Evolutionary conservation across 2,329 filamentous ascomycete genomes (phyloP).

Genomic region (Penicillium sp.): DNA sequence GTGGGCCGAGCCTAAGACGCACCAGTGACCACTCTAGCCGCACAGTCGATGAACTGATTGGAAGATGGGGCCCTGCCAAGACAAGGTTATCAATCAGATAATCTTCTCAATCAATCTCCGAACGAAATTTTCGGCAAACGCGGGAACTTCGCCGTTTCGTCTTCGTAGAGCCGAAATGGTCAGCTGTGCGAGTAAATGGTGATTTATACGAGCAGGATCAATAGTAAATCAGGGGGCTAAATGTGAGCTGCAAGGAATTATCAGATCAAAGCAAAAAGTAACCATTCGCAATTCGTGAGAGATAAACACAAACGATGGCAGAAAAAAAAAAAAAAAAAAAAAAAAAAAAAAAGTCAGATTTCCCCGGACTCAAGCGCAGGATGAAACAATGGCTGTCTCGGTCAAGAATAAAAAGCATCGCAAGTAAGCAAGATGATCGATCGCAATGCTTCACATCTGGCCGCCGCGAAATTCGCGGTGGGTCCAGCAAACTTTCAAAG

Average conservation of each 20-base stretch:
- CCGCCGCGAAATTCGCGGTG: too few relatives aligned
- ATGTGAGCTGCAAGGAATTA: background rate
- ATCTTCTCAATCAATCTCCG: constrained; percentile 1
- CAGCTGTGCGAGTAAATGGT: background rate
- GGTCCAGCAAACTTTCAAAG: too few relatives aligned
- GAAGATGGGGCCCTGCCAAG: background rate
- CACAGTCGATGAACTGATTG: background rate
- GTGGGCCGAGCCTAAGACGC: background rate
- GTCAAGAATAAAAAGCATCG: too few relatives aligned
- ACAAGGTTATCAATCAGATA: constrained; percentile 6
- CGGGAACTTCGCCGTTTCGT: background rate
- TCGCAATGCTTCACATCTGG: too few relatives aligned
- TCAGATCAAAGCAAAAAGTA: background rate
- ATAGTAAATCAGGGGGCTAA: background rate
- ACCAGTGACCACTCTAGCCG: background rate
- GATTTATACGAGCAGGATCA: background rate
- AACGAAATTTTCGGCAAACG: constrained; percentile 4
- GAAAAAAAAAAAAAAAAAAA: too few relatives aligned
- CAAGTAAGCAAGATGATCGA: too few relatives aligned
- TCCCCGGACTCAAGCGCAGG: too few relatives aligned
- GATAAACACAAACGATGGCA: too few relatives aligned
- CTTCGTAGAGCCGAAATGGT: background rate
- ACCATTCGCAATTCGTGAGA: too few relatives aligned
- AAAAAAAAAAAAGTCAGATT: too few relatives aligned
- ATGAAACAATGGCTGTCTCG: too few relatives aligned